These are phyloP conservation scores for maize (Zea mays) DNA, from an alignment of 176 grass and related monocot genomes.

Conservation along the genomic window DNA sequence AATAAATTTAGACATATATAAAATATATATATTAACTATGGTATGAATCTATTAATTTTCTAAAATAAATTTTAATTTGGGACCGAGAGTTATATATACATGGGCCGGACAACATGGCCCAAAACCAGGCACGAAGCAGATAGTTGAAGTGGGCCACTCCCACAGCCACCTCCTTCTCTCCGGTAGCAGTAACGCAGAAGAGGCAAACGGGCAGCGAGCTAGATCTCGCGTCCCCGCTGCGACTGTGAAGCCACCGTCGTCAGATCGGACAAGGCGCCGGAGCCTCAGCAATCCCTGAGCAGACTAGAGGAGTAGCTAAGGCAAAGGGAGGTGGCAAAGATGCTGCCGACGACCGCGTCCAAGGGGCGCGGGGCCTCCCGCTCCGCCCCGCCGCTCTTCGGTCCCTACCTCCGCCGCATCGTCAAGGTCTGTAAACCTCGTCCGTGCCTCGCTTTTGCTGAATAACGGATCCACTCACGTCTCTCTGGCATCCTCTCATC, in stretches of 20 bases:
- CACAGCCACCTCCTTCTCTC: neutral
- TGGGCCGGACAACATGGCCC: neutral
- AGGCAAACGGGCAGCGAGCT: neutral
- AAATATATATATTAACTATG: too few relatives aligned
- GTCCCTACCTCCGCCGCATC: conserved; percentile 89
- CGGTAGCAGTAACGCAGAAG: neutral
- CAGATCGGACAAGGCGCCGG: conserved; percentile 33
- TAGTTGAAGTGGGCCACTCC: conserved; percentile 10
- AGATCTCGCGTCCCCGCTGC: conserved; percentile 44
- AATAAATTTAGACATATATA: too few relatives aligned
- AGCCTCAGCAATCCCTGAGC: conserved; percentile 9
- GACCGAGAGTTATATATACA: too few relatives aligned
- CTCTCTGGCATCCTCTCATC: neutral
- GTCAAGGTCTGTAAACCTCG: conserved; percentile 57
- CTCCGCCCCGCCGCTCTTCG: conserved; percentile 63
- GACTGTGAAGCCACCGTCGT: conserved; percentile 3
- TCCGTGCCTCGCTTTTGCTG: neutral
- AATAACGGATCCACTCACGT: neutral
- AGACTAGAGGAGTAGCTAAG: neutral
- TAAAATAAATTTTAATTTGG: too few relatives aligned
- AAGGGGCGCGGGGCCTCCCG: conserved; percentile 59
- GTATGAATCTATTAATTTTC: too few relatives aligned
- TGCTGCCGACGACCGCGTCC: conserved; percentile 86
- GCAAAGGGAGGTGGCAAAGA: conserved; percentile 25
- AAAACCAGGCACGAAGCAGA: neutral